A percentile compares a stretch with the other conserved stretches of the same genome.
These are phyloP conservation scores for Coniella vitis DNA, from an alignment of 2,329 filamentous ascomycete species.

Conservation along the genomic window DNA sequence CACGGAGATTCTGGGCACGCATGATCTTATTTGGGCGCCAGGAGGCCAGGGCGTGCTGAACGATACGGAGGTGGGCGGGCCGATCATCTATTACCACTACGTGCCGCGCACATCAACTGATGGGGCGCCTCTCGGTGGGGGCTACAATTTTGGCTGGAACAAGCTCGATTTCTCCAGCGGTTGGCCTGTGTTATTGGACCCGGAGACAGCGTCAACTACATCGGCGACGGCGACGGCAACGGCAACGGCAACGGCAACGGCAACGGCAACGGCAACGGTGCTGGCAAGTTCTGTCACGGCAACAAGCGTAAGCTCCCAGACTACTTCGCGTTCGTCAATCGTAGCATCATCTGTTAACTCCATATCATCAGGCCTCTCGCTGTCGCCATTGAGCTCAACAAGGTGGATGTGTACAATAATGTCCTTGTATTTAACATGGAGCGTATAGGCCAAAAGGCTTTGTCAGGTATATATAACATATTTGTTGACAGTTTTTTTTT, in stretches of 20 bases:
- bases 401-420: neutral
- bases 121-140: neutral
- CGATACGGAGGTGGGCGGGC: conserved; percentile 37
- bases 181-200: neutral
- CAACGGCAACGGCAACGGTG: no score
- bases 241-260: no score
- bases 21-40: conserved; percentile 53
- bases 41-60: conserved; percentile 54
- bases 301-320: neutral
- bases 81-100: conserved; percentile 58
- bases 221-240: no score
- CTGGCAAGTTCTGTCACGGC: no score
- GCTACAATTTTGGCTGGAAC: neutral
- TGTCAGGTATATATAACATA: neutral
- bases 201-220: no score
- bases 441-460: no score
- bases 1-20: conserved; percentile 48
- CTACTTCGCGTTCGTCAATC: neutral
- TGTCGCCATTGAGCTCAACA: neutral
- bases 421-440: neutral
- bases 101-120: conserved; percentile 10
- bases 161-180: neutral
- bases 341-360: neutral
- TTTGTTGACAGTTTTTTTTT: no score
- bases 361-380: neutral